A percentile compares a stretch with the other conserved stretches of the same genome.
Conservation (phyloP, 2,329 filamentous ascomycete species). For the Phyllosticta citribraziliensis region DNA sequence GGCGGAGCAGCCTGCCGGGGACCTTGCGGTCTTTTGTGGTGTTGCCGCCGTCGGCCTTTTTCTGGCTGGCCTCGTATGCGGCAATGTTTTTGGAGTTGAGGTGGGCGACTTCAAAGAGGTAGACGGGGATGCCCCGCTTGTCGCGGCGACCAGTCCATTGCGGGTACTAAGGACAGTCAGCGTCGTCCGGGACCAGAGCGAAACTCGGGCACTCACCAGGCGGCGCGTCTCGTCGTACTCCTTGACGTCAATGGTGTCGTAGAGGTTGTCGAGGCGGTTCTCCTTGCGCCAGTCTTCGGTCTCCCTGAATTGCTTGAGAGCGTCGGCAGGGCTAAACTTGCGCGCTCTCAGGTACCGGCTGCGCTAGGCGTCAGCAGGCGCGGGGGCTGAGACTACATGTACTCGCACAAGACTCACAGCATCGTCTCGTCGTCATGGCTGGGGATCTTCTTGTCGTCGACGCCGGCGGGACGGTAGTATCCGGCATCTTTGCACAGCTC, state of each 20-base stretch:
- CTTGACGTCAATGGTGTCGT: conserved; percentile 75
- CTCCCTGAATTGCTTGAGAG: conserved; percentile 73
- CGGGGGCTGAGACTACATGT: not conserved
- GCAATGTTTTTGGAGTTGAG: conserved; percentile 74
- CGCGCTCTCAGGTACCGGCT: conserved; percentile 82
- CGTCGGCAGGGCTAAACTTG: conserved; percentile 68
- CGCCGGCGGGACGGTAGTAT: conserved; percentile 44
- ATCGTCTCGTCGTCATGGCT: conserved; percentile 67
- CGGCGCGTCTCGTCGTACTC: conserved; percentile 72
- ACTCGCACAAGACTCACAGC: conserved; percentile 43
- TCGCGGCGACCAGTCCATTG: conserved; percentile 93
- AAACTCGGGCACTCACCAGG: conserved; percentile 47
- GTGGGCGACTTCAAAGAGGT: conserved; percentile 77
- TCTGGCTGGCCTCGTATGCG: conserved; percentile 60
- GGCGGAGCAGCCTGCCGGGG: conserved; percentile 65
- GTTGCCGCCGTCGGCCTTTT: conserved; percentile 46
- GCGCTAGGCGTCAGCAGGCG: conserved; percentile 2
- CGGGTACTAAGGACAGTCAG: conserved; percentile 55
- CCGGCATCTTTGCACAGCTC: conserved; percentile 53
- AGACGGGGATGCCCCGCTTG: conserved; percentile 82
- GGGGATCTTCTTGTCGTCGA: conserved; percentile 24
- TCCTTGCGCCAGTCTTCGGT: conserved; percentile 80
- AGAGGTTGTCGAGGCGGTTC: conserved; percentile 68
- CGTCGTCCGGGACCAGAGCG: not conserved
- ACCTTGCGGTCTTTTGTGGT: conserved; percentile 52